Conservation (phyloP, 495 filamentous ascomycete species). For the Aspergillus kassunensis region DNA sequence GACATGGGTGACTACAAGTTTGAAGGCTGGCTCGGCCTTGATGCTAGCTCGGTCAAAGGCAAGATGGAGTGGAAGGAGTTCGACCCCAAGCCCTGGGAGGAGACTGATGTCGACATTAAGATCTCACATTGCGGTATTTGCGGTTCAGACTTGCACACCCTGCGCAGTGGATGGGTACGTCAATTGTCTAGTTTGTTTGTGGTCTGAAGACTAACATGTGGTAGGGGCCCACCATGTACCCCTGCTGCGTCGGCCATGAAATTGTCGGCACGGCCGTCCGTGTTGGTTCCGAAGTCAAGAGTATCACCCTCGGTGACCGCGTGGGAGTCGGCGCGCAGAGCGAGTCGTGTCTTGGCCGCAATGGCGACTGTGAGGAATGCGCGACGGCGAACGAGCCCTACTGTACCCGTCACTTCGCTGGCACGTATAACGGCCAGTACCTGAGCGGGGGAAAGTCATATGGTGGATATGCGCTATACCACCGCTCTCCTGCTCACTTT, state of each 20-base stretch:
- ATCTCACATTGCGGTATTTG: conserved; percentile 43
- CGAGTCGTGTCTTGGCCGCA: conserved; percentile 57
- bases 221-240: conserved; percentile 56
- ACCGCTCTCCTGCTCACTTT: conserved; percentile 68
- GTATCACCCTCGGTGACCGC: conserved; percentile 76
- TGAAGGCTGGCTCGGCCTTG: conserved; percentile 76
- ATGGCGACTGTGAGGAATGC: conserved; percentile 68
- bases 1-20: conserved; percentile 54
- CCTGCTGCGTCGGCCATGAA: conserved; percentile 77
- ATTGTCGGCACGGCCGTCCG: conserved; percentile 75
- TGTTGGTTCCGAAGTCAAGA: conserved; percentile 62
- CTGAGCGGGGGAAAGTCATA: conserved; percentile 57
- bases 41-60: conserved; percentile 54
- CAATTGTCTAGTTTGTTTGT: no score
- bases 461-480: conserved; percentile 68
- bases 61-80: conserved; percentile 75
- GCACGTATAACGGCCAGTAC: conserved; percentile 36
- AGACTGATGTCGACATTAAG: conserved; percentile 64
- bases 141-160: conserved; percentile 66
- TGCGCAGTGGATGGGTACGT: conserved; percentile 67
- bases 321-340: conserved; percentile 85
- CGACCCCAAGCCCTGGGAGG: conserved; percentile 75
- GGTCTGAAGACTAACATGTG: no score
- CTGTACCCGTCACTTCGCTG: conserved; percentile 55
- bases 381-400: conserved; percentile 58